Base-by-base conservation (phyloP, 257 asterid genomes). In the Lycium barbarum region DNA sequence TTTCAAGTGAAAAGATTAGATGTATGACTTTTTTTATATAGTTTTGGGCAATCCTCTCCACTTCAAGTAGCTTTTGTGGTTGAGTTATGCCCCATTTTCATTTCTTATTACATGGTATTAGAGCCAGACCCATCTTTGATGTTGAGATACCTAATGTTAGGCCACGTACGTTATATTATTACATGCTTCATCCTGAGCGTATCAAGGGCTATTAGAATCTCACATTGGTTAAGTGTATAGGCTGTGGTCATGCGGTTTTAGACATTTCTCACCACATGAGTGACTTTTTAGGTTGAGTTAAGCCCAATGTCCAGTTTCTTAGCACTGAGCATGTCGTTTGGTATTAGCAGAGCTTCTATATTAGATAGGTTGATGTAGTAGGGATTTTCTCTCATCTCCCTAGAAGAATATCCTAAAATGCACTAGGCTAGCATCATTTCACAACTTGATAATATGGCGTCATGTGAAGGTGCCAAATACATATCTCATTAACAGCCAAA, bases 401-500 rank as follows among this genome's bases (percentile, higher is more conserved):
- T 11, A 20, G 58, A 73, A 68, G 76, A 36, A 73, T 40, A 20
- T 6, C 40, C 20, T 15, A 73, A n/a, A 47, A 47, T 10, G 40
- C 11, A 45, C 80, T 47, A 73, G 20, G 80, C 80, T 45, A 20
- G 59, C 40, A 73, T 9, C 80, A 71, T 71, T 18, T 71, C 55
- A 47, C 26, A 45, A 20, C 40, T 47, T 73, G 80, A 45, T 20
- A 45, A 73, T 18, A 20, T 73, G 35, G 40, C n/a, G 80, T 33
- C 40, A 47, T 47, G 80, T 73, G 80, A 73, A 45, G 20, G 18
- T 71, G 80, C 9, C 59, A 73, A 73, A 49, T 71, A 47, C 36
- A 12, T 47, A 11, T 47, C 80, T 10, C 80, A 11, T 47, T n/a
- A 47, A 73, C n/a, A n/a, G 47, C 40, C n/a, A 73, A n/a, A 1